These are phyloP conservation scores for Lodderomyces metapsilosis DNA, from an alignment of 1,139 yeast genomes.

Conservation along the genomic window DNA sequence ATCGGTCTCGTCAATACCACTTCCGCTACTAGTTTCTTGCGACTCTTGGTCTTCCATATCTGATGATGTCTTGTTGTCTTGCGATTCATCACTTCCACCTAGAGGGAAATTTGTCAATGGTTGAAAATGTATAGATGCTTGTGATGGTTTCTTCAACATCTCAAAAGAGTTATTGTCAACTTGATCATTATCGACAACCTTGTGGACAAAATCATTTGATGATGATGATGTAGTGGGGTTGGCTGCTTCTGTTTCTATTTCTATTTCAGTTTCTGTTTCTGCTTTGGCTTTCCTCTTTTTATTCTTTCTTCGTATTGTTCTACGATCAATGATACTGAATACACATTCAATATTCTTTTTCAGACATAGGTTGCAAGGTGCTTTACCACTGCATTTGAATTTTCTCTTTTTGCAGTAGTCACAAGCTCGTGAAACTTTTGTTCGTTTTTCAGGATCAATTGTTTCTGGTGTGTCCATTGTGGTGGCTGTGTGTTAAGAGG, in stretches of 20 bases:
- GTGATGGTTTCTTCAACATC: conserved; percentile 9
- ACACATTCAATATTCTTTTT: conserved; percentile 25
- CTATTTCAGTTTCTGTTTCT: neutral
- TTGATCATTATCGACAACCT: conserved; percentile 7
- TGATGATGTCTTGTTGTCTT: neutral
- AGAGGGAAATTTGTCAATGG: conserved; percentile 14
- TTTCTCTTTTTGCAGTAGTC: conserved; percentile 39
- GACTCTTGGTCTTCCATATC: too few species aligned
- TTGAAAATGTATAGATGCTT: conserved; percentile 12
- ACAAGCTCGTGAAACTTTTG: conserved; percentile 39
- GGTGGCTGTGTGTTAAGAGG: neutral
- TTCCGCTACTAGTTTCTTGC: neutral
- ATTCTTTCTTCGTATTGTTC: conserved; percentile 16
- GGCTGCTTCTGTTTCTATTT: conserved; percentile 1
- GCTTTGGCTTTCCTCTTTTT: conserved; percentile 11
- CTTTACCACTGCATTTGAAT: conserved; percentile 30
- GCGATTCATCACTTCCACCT: neutral
- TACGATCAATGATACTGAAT: conserved; percentile 24
- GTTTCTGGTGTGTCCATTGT: neutral
- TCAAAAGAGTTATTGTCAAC: conserved; percentile 12
- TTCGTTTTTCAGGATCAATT: conserved; percentile 18
- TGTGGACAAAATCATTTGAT: conserved; percentile 3
- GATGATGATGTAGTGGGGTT: neutral
- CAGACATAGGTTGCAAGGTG: conserved; percentile 28
- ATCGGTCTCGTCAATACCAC: neutral